Conservation (phyloP, 805 yeast species). For the Suhomyces sp. region DNA sequence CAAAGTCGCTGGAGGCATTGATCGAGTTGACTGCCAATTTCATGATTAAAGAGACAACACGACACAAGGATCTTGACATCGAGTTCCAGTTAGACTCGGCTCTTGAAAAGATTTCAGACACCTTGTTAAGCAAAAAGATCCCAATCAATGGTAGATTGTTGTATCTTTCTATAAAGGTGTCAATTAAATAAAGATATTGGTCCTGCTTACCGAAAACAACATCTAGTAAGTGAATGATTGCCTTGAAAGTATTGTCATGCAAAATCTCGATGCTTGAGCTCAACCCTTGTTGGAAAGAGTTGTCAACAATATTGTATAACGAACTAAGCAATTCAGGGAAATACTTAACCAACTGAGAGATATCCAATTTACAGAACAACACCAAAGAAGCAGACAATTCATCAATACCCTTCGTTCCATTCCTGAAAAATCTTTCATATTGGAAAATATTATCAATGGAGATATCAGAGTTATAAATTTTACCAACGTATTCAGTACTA, state of each 20-base stretch:
- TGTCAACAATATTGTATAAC: conserved; percentile 32
- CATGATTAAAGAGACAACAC: conserved; percentile 54
- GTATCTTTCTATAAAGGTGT: conserved; percentile 43
- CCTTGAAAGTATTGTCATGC: conserved; percentile 46
- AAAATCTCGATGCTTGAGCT: conserved; percentile 28
- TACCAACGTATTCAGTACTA: conserved; percentile 68
- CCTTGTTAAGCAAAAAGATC: conserved; percentile 44
- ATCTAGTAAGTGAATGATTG: conserved; percentile 61
- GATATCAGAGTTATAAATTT: conserved; percentile 55
- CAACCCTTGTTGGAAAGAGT: conserved; percentile 22
- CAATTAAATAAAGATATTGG: conserved; percentile 57
- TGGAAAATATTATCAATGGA: conserved; percentile 54
- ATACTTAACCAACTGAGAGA: conserved; percentile 53
- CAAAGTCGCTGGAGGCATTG: conserved; percentile 16
- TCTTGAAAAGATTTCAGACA: conserved; percentile 46
- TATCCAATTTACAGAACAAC: conserved; percentile 53
- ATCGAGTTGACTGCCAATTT: conserved; percentile 35
- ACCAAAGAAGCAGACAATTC: conserved; percentile 49
- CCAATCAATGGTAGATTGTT: conserved; percentile 51
- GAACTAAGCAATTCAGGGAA: conserved; percentile 56
- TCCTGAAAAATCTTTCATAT: conserved; percentile 50
- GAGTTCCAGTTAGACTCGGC: conserved; percentile 60
- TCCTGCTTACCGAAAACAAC: conserved; percentile 64
- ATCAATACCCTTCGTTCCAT: conserved; percentile 39
- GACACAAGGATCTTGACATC: conserved; percentile 62